A percentile compares a stretch with the other conserved stretches of the same genome.
These are phyloP conservation scores for apple (Malus domestica) DNA, from an alignment of 306 rosid genomes.

Conservation along the genomic window DNA sequence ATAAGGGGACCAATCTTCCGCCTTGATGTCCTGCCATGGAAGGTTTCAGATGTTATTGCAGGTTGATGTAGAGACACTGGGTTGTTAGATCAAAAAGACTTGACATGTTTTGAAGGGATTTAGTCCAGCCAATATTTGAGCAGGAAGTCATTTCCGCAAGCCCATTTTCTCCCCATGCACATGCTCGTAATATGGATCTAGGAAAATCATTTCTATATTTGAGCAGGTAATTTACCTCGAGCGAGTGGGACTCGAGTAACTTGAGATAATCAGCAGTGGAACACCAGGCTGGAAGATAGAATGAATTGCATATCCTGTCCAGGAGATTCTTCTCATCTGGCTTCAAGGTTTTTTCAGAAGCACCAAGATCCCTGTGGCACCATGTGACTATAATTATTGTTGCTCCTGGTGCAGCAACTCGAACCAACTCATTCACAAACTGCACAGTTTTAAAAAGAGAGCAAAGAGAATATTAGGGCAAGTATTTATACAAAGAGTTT, in stretches of 20 bases:
- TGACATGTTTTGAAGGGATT: not conserved
- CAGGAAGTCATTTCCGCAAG: not conserved
- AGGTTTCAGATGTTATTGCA: not conserved
- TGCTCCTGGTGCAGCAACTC: constrained; percentile 88
- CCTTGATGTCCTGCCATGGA: constrained; percentile 56
- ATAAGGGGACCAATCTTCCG: constrained; percentile 71
- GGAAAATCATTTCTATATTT: not conserved
- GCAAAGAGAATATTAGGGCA: not conserved
- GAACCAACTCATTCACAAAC: constrained; percentile 79
- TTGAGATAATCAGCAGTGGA: constrained; percentile 71
- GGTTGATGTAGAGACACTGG: not conserved
- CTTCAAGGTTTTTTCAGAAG: constrained; percentile 46
- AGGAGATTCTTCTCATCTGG: constrained; percentile 66
- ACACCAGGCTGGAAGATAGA: constrained; percentile 93
- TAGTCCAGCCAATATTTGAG: not conserved
- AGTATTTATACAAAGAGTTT: not conserved
- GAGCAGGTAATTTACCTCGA: constrained; percentile 36
- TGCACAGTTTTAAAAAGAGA: constrained; percentile 19
- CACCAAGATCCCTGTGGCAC: constrained; percentile 87
- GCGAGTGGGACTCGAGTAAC: constrained; percentile 44
- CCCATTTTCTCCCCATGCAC: not conserved
- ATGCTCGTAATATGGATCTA: not conserved
- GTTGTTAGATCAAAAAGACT: not conserved
- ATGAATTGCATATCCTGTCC: constrained; percentile 65
- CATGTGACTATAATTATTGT: constrained; percentile 82